These are phyloP conservation scores for Wickerhamomyces ciferrii DNA, from an alignment of 805 yeast genomes.

Conservation along the genomic window DNA sequence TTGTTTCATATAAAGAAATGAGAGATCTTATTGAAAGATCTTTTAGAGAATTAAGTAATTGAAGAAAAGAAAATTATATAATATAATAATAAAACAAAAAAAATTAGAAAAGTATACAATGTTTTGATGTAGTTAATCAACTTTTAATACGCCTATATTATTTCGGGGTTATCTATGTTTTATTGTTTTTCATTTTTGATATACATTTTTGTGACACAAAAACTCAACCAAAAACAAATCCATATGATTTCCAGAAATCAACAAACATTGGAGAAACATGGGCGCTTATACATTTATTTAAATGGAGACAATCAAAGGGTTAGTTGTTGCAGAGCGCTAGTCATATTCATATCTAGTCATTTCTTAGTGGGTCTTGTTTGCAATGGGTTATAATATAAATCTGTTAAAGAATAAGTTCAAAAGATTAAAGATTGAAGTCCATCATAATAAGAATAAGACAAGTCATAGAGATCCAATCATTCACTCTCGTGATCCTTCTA, in stretches of 20 bases:
- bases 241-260: no score
- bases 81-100: not conserved
- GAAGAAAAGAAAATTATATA: not conserved
- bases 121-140: not conserved
- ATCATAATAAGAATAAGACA: constrained; percentile 33
- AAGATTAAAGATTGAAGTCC: constrained; percentile 28
- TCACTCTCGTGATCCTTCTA: constrained; percentile 28
- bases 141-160: no score
- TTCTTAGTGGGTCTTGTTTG: no score
- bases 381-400: constrained; percentile 12
- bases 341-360: no score
- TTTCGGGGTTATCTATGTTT: no score
- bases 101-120: not conserved
- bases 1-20: constrained; percentile 81
- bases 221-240: not conserved
- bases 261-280: no score
- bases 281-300: no score
- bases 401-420: constrained; percentile 28
- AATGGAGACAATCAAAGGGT: no score
- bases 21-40: constrained; percentile 64
- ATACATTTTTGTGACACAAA: not conserved
- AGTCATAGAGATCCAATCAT: constrained; percentile 32
- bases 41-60: constrained; percentile 42
- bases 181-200: no score
- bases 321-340: no score